These are phyloP conservation scores for Phytophthora sansomeana DNA, from an alignment of 352 stramenopile species.

Conservation along the genomic window DNA sequence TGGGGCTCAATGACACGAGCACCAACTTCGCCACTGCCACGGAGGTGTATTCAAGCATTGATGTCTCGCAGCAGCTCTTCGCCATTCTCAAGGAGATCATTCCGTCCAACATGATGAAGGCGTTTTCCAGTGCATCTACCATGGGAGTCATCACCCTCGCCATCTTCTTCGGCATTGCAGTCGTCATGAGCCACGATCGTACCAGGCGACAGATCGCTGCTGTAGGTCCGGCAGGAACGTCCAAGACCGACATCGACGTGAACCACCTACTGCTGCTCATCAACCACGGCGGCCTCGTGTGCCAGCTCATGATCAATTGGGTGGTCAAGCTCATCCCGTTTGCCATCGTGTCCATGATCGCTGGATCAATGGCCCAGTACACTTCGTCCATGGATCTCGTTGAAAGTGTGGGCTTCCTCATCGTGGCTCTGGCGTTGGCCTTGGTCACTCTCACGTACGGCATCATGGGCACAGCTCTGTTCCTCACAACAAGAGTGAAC, in stretches of 20 bases:
- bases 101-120: slow-evolving; percentile 69
- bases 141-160: slow-evolving; percentile 79
- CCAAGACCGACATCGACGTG: slow-evolving; percentile 41
- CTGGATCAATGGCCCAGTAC: slow-evolving; percentile 66
- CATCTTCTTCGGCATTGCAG: slow-evolving; percentile 71
- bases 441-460: slow-evolving; percentile 57
- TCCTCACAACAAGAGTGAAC: slow-evolving; percentile 65
- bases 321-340: slow-evolving; percentile 70
- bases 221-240: slow-evolving; percentile 15
- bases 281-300: slow-evolving; percentile 64
- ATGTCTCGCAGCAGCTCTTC: slow-evolving; percentile 75
- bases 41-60: slow-evolving; percentile 40
- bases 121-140: slow-evolving; percentile 59
- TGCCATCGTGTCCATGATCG: slow-evolving; percentile 79
- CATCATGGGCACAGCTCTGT: slow-evolving; percentile 61
- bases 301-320: slow-evolving; percentile 76
- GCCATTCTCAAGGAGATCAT: slow-evolving; percentile 67
- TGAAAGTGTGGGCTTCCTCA: slow-evolving; percentile 60
- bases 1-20: slow-evolving; percentile 62
- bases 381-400: slow-evolving; percentile 49
- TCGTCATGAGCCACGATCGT: slow-evolving; percentile 60
- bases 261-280: slow-evolving; percentile 78
- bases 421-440: slow-evolving; percentile 52
- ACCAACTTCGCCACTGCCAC: slow-evolving; percentile 47
- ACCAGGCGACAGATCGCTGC: slow-evolving; percentile 22